Conservation (phyloP, 2,329 filamentous ascomycete genomes). For the Fusarium xylarioides region DNA sequence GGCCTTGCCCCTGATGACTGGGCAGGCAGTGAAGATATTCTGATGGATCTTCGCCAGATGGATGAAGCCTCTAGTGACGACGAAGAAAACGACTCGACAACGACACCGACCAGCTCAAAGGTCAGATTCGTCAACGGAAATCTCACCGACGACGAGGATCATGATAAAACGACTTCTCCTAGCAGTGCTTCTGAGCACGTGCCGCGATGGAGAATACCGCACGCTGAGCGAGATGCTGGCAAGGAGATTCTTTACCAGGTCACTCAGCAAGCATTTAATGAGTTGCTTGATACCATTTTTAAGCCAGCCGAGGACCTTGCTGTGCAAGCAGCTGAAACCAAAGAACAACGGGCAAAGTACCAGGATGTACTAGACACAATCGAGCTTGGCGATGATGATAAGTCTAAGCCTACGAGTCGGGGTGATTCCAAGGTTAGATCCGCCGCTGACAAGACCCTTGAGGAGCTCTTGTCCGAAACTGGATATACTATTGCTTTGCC, state of each 20-base stretch:
- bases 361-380: conserved; percentile 58
- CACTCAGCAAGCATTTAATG: conserved; percentile 90
- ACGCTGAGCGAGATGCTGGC: conserved; percentile 82
- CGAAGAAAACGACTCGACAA: conserved; percentile 55
- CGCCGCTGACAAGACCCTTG: conserved; percentile 41
- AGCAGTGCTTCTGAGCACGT: conserved; percentile 76
- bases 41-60: conserved; percentile 48
- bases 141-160: conserved; percentile 74
- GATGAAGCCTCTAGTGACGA: conserved; percentile 57
- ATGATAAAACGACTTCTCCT: conserved; percentile 77
- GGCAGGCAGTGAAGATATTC: conserved; percentile 67
- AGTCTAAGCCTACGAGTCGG: conserved; percentile 11
- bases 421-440: conserved; percentile 23
- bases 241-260: conserved; percentile 92
- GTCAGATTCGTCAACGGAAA: conserved; percentile 79
- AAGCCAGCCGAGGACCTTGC: conserved; percentile 80
- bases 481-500: conserved; percentile 56
- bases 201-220: conserved; percentile 81
- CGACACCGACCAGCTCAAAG: conserved; percentile 80
- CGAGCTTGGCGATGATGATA: conserved; percentile 44
- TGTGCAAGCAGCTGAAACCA: conserved; percentile 71
- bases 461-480: conserved; percentile 53
- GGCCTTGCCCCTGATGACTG: conserved; percentile 71
- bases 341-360: conserved; percentile 66
- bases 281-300: conserved; percentile 88